Percentiles rank a stretch among this genome's conserved stretches.
These are phyloP conservation scores for Durotheca rogersii DNA, from an alignment of 495 filamentous ascomycete species.

Conservation along the genomic window DNA sequence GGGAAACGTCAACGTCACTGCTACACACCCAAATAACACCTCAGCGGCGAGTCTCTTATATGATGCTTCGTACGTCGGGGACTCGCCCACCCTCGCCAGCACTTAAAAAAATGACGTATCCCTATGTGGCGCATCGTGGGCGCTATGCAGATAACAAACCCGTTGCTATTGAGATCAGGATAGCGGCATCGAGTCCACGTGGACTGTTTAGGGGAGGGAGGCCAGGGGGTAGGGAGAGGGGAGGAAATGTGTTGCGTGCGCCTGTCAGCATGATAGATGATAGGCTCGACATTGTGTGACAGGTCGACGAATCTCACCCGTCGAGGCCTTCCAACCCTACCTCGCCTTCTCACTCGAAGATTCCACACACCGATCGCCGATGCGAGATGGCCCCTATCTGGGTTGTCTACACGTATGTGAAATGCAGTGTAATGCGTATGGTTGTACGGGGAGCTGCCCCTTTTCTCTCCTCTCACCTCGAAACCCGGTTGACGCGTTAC, in stretches of 20 bases:
- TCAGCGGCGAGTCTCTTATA: too few relatives aligned
- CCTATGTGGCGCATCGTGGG: too few relatives aligned
- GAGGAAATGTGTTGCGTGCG: constrained; percentile 11
- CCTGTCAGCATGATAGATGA: constrained; percentile 24
- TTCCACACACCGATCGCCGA: constrained; percentile 28
- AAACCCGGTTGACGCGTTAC: constrained; percentile 16
- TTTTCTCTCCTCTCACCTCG: background rate
- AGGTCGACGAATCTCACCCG: constrained; percentile 16
- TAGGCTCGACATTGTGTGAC: background rate
- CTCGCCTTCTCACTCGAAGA: too few relatives aligned
- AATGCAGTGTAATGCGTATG: too few relatives aligned
- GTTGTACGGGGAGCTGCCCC: too few relatives aligned
- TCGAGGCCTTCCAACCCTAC: too few relatives aligned
- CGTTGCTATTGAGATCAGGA: constrained; percentile 9
- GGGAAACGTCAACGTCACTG: too few relatives aligned
- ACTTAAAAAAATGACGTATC: background rate
- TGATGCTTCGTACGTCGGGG: too few relatives aligned
- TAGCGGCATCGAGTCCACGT: constrained; percentile 26
- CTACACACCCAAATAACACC: too few relatives aligned
- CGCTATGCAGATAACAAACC: background rate
- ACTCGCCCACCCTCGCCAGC: background rate
- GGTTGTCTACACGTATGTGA: too few relatives aligned
- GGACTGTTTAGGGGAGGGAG: too few relatives aligned
- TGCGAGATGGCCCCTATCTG: constrained; percentile 28
- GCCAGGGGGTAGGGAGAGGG: too few relatives aligned